These are phyloP conservation scores for Diplodia mutila DNA, from an alignment of 2,329 filamentous ascomycete genomes.

Conservation along the genomic window DNA sequence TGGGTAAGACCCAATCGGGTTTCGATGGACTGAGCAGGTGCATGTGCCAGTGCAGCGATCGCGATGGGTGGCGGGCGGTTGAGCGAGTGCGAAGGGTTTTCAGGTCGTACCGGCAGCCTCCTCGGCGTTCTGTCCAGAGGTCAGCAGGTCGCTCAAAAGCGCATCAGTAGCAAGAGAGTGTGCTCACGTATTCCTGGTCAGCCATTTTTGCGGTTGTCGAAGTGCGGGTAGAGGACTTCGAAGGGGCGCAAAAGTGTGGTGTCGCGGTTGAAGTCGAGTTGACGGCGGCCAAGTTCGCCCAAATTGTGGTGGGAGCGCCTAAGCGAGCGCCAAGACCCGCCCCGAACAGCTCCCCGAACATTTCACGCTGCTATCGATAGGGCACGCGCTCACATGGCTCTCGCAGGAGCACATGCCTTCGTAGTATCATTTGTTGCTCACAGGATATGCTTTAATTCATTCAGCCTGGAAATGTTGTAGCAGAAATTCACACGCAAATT, in stretches of 20 bases:
- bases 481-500: not conserved
- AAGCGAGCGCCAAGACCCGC: constrained; percentile 26
- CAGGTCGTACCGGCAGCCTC: constrained; percentile 76
- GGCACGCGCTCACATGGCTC: not conserved
- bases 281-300: constrained; percentile 19
- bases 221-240: constrained; percentile 36
- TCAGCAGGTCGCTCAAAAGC: constrained; percentile 31
- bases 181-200: constrained; percentile 85
- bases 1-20: constrained; percentile 27
- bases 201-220: constrained; percentile 71
- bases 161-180: constrained; percentile 27
- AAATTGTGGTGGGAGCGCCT: constrained; percentile 22
- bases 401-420: too few relatives aligned
- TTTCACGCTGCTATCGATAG: constrained; percentile 12
- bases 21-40: constrained; percentile 25
- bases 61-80: constrained; percentile 24
- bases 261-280: constrained; percentile 41
- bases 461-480: not conserved
- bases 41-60: constrained; percentile 20
- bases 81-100: constrained; percentile 29
- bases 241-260: constrained; percentile 34
- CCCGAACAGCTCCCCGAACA: constrained; percentile 9
- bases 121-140: constrained; percentile 76
- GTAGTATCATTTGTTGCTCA: not conserved
- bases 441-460: not conserved